Evolutionary conservation across 2,329 filamentous ascomycete genomes (phyloP).

Genomic region (Calonectria honghensis): DNA sequence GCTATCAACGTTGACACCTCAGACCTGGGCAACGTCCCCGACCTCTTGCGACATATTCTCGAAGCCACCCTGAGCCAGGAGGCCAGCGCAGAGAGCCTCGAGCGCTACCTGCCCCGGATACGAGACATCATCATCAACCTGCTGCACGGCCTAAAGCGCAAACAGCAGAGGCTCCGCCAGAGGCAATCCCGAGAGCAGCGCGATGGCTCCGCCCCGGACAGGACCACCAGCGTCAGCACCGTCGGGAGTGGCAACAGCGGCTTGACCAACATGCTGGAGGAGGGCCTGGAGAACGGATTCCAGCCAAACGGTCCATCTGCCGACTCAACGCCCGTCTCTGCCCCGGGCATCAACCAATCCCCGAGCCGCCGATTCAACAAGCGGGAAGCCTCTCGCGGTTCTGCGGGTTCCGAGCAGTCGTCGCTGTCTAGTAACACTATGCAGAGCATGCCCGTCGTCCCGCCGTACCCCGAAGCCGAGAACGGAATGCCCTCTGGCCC

Average conservation of each 20-base stretch:
- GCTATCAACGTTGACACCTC: conserved; percentile 97
- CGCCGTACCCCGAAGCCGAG: conserved; percentile 81
- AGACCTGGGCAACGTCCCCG: conserved; percentile 96
- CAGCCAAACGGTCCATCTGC: conserved; percentile 59
- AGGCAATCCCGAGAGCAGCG: conserved; percentile 77
- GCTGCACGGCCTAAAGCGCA: conserved; percentile 95
- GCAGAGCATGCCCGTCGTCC: conserved; percentile 84
- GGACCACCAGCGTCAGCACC: conserved; percentile 76
- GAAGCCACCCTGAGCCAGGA: conserved; percentile 98
- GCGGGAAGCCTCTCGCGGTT: conserved; percentile 71
- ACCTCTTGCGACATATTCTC: conserved; percentile 90
- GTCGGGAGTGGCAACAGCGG: conserved; percentile 73
- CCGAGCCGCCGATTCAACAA: conserved; percentile 69
- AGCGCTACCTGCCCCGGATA: conserved; percentile 94
- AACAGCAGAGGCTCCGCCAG: conserved; percentile 90
- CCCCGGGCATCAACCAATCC: conserved; percentile 60
- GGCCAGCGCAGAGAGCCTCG: conserved; percentile 93
- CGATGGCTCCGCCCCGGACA: conserved; percentile 66
- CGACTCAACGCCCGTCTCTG: conserved; percentile 54
- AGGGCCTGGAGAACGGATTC: conserved; percentile 74
- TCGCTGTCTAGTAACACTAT: conserved; percentile 83
- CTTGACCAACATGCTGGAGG: conserved; percentile 75
- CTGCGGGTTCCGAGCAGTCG: conserved; percentile 76
- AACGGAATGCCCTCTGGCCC: conserved; percentile 68
- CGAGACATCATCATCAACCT: conserved; percentile 99